Evolutionary conservation across 345 rosid genomes (phyloP).

Genomic region (Eucalyptus camaldulensis): DNA sequence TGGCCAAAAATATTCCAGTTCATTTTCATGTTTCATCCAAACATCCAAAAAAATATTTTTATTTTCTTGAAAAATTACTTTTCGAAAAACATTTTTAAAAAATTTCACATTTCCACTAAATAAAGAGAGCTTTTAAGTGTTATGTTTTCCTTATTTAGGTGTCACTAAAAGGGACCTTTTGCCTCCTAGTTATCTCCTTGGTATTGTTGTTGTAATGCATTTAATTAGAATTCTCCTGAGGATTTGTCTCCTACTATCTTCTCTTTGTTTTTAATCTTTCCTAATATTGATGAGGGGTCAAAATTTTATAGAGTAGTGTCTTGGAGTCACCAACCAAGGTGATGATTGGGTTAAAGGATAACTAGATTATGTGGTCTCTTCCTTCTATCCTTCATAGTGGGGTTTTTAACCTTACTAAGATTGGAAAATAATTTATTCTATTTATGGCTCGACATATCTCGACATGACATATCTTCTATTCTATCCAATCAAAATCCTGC

Average conservation of each 20-base stretch:
- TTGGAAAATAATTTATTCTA: neutral
- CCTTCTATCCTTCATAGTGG: neutral
- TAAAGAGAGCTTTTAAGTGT: neutral
- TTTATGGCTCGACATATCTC: no score
- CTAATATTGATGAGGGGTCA: neutral
- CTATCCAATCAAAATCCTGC: neutral
- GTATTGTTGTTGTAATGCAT: neutral
- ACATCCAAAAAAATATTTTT: neutral
- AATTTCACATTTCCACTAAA: neutral
- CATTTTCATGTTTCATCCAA: neutral
- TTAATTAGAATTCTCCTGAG: neutral
- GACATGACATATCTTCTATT: neutral
- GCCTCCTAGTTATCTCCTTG: neutral
- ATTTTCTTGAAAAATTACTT: neutral
- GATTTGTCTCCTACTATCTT: neutral
- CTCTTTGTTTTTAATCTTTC: neutral
- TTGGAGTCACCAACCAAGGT: neutral
- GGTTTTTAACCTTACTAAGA: neutral
- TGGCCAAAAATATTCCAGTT: no score
- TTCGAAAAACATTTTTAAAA: fast-evolving
- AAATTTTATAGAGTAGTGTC: neutral
- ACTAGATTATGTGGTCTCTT: neutral
- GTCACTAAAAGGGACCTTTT: neutral
- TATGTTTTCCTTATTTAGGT: neutral
- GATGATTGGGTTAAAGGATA: neutral